Percentiles rank a stretch among this genome's conserved stretches.
These are phyloP conservation scores for Curvularia spicifera DNA, from an alignment of 2,329 filamentous ascomycete species.

Conservation along the genomic window DNA sequence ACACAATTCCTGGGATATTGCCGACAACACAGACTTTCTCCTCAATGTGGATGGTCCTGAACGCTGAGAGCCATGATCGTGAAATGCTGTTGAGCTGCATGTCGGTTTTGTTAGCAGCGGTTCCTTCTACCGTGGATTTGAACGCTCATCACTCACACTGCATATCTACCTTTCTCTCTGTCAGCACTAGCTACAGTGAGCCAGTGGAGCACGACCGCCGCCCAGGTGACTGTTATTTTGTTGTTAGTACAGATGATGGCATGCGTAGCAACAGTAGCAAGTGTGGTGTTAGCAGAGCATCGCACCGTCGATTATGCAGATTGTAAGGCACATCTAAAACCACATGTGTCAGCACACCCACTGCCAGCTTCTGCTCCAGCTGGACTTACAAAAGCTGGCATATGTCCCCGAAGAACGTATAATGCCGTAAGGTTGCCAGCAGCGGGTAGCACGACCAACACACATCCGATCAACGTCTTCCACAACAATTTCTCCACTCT, in stretches of 20 bases:
- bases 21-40: not conserved
- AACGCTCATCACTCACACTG: constrained; percentile 16
- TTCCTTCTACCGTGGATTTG: not conserved
- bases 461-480: constrained; percentile 43
- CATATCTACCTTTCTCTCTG: constrained; percentile 19
- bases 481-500: constrained; percentile 37
- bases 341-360: not conserved
- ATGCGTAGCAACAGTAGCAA: not conserved
- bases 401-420: constrained; percentile 38
- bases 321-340: constrained; percentile 45
- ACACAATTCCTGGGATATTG: not conserved
- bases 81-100: constrained; percentile 2
- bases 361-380: not conserved
- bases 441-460: constrained; percentile 50
- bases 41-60: not conserved
- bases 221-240: constrained; percentile 42
- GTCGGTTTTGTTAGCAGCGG: not conserved
- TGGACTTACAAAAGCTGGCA: constrained; percentile 46
- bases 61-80: not conserved
- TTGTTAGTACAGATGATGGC: constrained; percentile 1
- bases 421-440: constrained; percentile 48
- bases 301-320: constrained; percentile 52
- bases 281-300: not conserved
- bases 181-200: constrained; percentile 40
- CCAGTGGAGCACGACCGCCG: constrained; percentile 45